Evolutionary conservation across 257 asterid genomes (phyloP), one percentile per base, ranked within the genome.

Genomic region (Phtheirospermum japonicum): DNA sequence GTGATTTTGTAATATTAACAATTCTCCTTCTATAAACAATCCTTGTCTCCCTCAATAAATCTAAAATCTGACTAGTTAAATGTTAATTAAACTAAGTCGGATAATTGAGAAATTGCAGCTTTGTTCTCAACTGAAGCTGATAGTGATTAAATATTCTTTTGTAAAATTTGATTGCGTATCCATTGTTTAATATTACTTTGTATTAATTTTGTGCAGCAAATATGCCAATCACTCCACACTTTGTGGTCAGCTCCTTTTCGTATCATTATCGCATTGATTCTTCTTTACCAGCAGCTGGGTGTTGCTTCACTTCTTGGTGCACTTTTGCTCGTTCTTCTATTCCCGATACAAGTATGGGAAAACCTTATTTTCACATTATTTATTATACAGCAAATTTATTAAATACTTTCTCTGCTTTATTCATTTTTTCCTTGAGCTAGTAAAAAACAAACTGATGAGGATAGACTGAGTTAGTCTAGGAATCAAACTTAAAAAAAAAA

Each of bases 241-340:
- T 68, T 92, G 71, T 92, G 97, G 97, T 92, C 99, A 30, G 95
- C 99, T 69, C 97, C 99, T 71, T 83, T 92, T 72, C 95, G 96
- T 33, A 92, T 89, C 56, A 36, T 73, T 33, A 40, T 86, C 70
- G 90, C 99, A 30, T 62, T 92, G 84, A 71, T 82, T 80, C 97
- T 92, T 83, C 97, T 92, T 60, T 92, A 92, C 81, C 78, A 71
- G 80, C 91, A 82, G 71, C 80, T 92, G 71, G 97, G 99, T 26
- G 81, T 82, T 50, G 86, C 99, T 59, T 80, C 97, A 30, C 89
- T 86, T 73, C 81, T 92, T 63, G 99, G 97, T 69, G 92, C 99
- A 40, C 66, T 92, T 61, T 9, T 87, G 73, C 90, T 92, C 65
- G 95, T 79, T 69, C 89, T 92, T 63, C 76, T 92, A 75, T 92